Conservation (phyloP, 768 basidiomycete species). For the Saitozyma sp. region DNA sequence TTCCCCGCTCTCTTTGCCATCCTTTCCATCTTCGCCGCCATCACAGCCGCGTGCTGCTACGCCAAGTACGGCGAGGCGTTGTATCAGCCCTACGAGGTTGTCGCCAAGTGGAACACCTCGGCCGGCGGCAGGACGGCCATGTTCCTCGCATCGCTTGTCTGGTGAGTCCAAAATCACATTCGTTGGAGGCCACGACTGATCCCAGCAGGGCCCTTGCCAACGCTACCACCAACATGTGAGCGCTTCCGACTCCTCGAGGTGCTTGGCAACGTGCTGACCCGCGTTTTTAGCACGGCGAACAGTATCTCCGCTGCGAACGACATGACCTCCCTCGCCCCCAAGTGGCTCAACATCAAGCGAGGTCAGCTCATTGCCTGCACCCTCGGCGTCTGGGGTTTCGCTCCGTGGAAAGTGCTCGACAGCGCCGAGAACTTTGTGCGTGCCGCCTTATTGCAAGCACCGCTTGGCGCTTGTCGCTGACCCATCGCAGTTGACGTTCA, state of each 20-base stretch:
- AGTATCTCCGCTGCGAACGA: conserved; percentile 47
- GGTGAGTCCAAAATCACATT: too few species aligned
- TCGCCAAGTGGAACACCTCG: conserved; percentile 35
- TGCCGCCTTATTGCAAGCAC: background rate
- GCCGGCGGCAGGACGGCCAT: conserved; percentile 31
- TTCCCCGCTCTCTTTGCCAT: conserved; percentile 38
- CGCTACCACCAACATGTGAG: conserved; percentile 41
- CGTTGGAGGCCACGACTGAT: too few species aligned
- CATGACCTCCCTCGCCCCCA: conserved; percentile 38
- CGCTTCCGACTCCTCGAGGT: background rate
- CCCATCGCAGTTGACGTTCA: conserved; percentile 30
- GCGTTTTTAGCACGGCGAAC: conserved; percentile 22
- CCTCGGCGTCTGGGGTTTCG: conserved; percentile 37
- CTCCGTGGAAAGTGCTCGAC: conserved; percentile 42
- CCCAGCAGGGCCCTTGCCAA: conserved; percentile 23
- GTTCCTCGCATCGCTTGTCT: conserved; percentile 33
- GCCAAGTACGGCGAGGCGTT: conserved; percentile 30
- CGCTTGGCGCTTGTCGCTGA: background rate
- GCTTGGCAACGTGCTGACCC: too few species aligned
- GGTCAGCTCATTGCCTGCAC: conserved; percentile 40
- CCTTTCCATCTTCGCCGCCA: conserved; percentile 34
- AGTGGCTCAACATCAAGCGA: conserved; percentile 47
- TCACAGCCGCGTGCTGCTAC: conserved; percentile 35
- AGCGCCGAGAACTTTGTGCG: conserved; percentile 30
- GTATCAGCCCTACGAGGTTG: conserved; percentile 40